Conservation (phyloP, 140 eudicot species). For the Stevia rebaudiana region DNA sequence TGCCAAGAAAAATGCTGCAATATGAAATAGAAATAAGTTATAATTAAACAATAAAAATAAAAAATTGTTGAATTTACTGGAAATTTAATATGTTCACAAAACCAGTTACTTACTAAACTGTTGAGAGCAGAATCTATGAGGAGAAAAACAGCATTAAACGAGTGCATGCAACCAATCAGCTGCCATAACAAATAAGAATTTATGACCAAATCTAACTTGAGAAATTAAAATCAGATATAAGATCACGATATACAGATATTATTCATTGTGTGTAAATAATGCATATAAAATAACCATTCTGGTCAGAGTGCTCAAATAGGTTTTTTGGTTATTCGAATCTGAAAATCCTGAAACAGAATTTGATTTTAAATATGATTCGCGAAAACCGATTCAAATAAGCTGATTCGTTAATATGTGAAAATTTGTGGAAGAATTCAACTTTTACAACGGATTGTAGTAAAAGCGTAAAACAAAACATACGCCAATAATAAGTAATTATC, state of each 20-base stretch:
- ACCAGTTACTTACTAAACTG: conserved; percentile 46
- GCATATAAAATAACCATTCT: not conserved
- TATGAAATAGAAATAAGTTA: conserved; percentile 1
- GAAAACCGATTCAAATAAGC: too few relatives aligned
- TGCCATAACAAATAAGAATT: conserved; percentile 25
- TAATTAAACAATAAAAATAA: not conserved
- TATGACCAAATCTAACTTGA: not conserved
- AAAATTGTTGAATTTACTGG: not conserved
- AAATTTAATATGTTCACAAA: not conserved
- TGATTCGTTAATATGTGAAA: too few relatives aligned
- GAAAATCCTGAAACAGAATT: too few relatives aligned
- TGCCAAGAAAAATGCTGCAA: conserved; percentile 76
- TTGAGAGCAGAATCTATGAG: conserved; percentile 64
- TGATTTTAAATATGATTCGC: too few relatives aligned
- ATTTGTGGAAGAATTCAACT: too few relatives aligned
- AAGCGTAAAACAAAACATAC: not conserved
- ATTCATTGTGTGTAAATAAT: too few relatives aligned
- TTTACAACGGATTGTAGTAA: not conserved
- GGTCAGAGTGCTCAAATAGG: not conserved
- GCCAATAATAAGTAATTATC: not conserved
- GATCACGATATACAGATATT: not conserved
- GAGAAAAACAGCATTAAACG: conserved; percentile 71
- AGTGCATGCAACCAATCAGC: conserved; percentile 75
- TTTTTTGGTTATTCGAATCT: too few relatives aligned
- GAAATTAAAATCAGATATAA: not conserved